phyloP scores from a whole-genome alignment of 1,284 basidiomycete genomes.

The Heterobasidion irregulare region DNA sequence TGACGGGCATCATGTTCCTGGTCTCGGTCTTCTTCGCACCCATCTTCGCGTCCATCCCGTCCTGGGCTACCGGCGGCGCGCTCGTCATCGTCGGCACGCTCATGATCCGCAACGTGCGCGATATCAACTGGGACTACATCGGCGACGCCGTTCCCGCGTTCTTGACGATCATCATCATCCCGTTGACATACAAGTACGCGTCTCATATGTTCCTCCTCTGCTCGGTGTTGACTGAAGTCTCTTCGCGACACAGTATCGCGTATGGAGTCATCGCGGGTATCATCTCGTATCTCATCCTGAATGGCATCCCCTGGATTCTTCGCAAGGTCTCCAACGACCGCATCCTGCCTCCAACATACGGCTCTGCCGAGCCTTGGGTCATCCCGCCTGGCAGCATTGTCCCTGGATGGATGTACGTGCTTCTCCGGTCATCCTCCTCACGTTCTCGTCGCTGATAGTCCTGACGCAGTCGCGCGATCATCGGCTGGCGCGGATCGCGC shows the following conservation, averaged over 20 bases:
- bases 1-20: conserved; percentile 76
- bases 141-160: conserved; percentile 85
- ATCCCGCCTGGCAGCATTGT: conserved; percentile 62
- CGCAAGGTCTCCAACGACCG: conserved; percentile 48
- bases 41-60: conserved; percentile 81
- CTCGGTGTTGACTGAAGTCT: conserved; percentile 12
- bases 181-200: conserved; percentile 66
- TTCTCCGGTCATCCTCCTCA: too few species aligned
- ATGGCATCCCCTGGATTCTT: conserved; percentile 60
- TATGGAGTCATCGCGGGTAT: conserved; percentile 86
- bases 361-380: conserved; percentile 56
- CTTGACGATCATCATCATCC: conserved; percentile 72
- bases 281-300: conserved; percentile 63
- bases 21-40: conserved; percentile 86
- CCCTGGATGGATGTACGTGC: conserved; percentile 53
- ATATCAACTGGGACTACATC: conserved; percentile 86
- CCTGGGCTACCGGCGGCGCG: conserved; percentile 86
- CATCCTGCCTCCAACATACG: conserved; percentile 61
- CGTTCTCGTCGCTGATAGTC: too few species aligned
- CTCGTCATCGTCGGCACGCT: conserved; percentile 82
- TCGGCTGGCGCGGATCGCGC: not conserved
- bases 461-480: not conserved
- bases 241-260: conserved; percentile 51
- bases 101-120: conserved; percentile 83
- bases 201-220: not conserved